Base-by-base conservation (phyloP, 225 moss, liverwort and hornwort species). In the Lunularia cruciata region DNA sequence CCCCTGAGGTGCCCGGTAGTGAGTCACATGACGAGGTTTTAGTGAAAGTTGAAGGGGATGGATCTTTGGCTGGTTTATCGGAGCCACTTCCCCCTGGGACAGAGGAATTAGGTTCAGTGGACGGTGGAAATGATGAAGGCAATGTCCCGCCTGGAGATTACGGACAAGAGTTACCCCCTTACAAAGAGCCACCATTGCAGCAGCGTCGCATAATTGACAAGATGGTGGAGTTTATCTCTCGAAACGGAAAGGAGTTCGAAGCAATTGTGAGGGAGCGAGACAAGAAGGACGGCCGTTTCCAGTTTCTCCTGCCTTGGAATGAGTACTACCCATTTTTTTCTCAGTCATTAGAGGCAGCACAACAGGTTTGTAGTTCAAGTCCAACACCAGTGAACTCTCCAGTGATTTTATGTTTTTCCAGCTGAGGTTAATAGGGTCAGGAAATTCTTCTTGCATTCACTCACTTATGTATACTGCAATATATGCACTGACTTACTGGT, bases 201-300 rank as follows among this genome's bases (percentile, higher is more conserved):
- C 73, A 60, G 13, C 65, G 77, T 53, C 80, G 73, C 42, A 84
- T 84, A 45, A 84, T 84, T 57, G 77, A 84, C 66, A 84, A 84
- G 70, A 84, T 84, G 83, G 83, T 84, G 65, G 83, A 84, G 51
- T 84, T 80, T 38, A 80, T 84, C 27, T 77, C 80, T 32, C 73
- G 83, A 63, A 84, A 84, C 65, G 83, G 83, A 22, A 77, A 80
- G 80, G 83, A 84, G 57, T 84, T 84, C 64, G 83, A 84, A 65
- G 80, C 79, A 55, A 72, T 84, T n/a, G 80, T 84, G 23, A 72
- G 72, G 59, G 83, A 84, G 54, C 83, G 83, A 47, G 83, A 84
- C 47, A 84, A 84, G 56, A 48, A 38, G 23, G 79, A 80, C 72
- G 70, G 63, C 2, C 83, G 83, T 15, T 84, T 84, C 60, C 77